Percentiles rank a stretch among this genome's conserved stretches.
phyloP scores from a whole-genome alignment of 495 filamentous ascomycete genomes.

The Neurospora africana region DNA sequence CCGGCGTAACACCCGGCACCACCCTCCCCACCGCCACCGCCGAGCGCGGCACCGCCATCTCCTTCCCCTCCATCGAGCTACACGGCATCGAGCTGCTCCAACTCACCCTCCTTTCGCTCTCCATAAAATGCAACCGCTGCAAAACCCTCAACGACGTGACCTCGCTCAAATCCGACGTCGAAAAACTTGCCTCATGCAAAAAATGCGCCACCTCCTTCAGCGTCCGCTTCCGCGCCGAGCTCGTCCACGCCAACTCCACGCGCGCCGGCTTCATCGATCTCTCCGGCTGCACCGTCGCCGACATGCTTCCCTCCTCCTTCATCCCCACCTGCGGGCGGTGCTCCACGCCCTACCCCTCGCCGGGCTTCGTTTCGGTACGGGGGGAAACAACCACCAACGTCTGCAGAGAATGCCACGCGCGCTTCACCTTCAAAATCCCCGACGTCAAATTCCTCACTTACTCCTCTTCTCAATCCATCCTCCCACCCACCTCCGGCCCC shows the following conservation, averaged over 20 bases:
- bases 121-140: conserved; percentile 75
- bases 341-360: conserved; percentile 48
- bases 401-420: conserved; percentile 72
- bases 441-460: conserved; percentile 73
- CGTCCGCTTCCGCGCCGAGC: conserved; percentile 60
- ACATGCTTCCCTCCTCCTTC: conserved; percentile 72
- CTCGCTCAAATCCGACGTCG: conserved; percentile 42
- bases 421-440: conserved; percentile 74
- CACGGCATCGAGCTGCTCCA: conserved; percentile 76
- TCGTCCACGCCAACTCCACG: conserved; percentile 66
- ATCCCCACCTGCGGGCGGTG: conserved; percentile 73
- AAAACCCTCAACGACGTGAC: conserved; percentile 65
- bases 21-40: conserved; percentile 23
- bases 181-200: conserved; percentile 48
- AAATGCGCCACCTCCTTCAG: conserved; percentile 65
- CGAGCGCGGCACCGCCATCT: conserved; percentile 64
- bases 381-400: conserved; percentile 68
- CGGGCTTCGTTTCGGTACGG: conserved; percentile 59
- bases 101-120: conserved; percentile 55
- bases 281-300: conserved; percentile 64
- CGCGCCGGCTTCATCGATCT: conserved; percentile 79
- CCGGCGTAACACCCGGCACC: conserved; percentile 26
- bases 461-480: conserved; percentile 35
- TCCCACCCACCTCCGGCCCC: conserved; percentile 29
- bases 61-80: conserved; percentile 72